Conservation (phyloP, 495 filamentous ascomycete species). For the Lindgomyces ingoldianus region DNA sequence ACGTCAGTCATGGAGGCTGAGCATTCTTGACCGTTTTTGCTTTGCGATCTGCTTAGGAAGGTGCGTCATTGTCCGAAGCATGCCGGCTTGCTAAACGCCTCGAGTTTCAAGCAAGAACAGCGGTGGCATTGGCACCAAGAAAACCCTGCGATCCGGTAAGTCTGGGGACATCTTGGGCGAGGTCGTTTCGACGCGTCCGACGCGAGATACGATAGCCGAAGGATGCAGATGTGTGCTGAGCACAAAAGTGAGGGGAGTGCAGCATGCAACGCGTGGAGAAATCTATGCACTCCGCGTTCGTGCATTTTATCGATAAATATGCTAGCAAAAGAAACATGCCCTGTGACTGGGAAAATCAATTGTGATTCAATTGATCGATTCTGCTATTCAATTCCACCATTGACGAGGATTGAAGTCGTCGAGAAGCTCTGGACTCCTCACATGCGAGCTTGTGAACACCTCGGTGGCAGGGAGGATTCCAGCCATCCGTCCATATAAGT, state of each 20-base stretch:
- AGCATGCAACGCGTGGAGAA: background rate
- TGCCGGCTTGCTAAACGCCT: constrained; percentile 2
- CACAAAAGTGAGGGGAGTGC: constrained; percentile 1
- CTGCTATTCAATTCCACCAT: too few relatives aligned
- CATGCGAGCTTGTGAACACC: background rate
- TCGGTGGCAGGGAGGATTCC: background rate
- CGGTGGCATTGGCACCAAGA: constrained; percentile 7
- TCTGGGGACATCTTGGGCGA: constrained; percentile 4
- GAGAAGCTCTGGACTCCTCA: background rate
- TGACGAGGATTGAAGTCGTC: background rate
- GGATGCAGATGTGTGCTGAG: background rate
- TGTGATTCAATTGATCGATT: too few relatives aligned
- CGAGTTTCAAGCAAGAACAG: constrained; percentile 5
- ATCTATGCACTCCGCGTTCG: background rate
- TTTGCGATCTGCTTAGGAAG: background rate
- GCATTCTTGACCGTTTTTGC: background rate
- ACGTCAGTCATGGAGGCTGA: background rate
- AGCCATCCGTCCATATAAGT: constrained; percentile 8
- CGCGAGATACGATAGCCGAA: constrained; percentile 19
- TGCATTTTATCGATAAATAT: too few relatives aligned
- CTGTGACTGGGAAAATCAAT: too few relatives aligned
- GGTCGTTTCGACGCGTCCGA: constrained; percentile 3
- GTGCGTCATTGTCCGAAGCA: constrained; percentile 5
- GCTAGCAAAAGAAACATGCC: too few relatives aligned
- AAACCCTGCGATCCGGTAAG: constrained; percentile 12